These are phyloP conservation scores for Ogataea thermomethanolica DNA, from an alignment of 805 yeast species.

Conservation along the genomic window DNA sequence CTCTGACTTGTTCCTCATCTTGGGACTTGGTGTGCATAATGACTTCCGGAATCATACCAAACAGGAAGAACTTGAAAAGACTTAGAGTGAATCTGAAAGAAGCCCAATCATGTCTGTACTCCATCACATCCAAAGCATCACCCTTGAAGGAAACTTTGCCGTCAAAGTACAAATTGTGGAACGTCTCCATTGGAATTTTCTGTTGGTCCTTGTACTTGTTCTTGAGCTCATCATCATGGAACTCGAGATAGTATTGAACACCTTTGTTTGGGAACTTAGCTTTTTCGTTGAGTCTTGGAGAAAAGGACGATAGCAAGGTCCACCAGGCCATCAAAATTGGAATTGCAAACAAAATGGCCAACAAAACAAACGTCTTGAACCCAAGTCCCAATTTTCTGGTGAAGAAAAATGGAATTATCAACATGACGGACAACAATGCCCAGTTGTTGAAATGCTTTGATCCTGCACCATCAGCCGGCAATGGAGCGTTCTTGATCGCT, in stretches of 20 bases:
- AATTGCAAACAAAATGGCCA: conserved; percentile 49
- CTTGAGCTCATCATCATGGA: conserved; percentile 69
- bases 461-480: conserved; percentile 92
- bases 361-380: conserved; percentile 59
- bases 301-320: conserved; percentile 70
- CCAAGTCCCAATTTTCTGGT: conserved; percentile 70
- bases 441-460: conserved; percentile 69
- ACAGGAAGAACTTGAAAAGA: conserved; percentile 73
- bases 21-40: conserved; percentile 88
- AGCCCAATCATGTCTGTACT: conserved; percentile 91
- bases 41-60: conserved; percentile 91
- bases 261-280: conserved; percentile 73
- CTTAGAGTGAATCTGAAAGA: conserved; percentile 72
- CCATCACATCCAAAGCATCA: conserved; percentile 78
- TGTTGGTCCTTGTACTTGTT: conserved; percentile 64
- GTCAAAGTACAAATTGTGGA: conserved; percentile 82
- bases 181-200: conserved; percentile 89
- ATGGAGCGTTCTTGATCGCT: conserved; percentile 77
- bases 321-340: conserved; percentile 82
- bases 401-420: conserved; percentile 59
- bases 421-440: conserved; percentile 45
- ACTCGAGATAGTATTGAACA: conserved; percentile 74
- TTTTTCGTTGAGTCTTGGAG: conserved; percentile 80
- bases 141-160: conserved; percentile 85
- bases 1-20: conserved; percentile 95